Base-by-base conservation (phyloP, 2,329 filamentous ascomycete species). In the Incumbomyces lentus region DNA sequence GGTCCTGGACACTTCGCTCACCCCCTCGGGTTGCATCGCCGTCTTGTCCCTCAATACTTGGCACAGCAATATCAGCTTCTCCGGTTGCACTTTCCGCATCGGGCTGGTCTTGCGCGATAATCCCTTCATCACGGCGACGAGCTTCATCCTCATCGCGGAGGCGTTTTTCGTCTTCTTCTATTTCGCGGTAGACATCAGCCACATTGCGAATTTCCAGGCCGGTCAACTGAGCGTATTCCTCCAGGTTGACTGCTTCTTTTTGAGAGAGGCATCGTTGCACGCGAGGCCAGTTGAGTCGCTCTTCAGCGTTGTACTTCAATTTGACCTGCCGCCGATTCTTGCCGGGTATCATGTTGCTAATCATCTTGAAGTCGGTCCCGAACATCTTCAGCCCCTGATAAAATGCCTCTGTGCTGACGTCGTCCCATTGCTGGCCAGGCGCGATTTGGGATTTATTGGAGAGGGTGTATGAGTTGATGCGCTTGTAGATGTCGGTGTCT, bases 351-450 rank as follows among this genome's bases (percentile, higher is more conserved):
- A 76, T 75, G 55, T 71, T 74, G 53, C 82, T 79, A 62, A 81
- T 75, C 62, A 73, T 71, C 47, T 47, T 52, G 54, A 82, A 82
- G 57, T 82, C 78, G 0, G 77, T 82, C 31, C 79, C 79, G 55
- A 80, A 82, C 67, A 76, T 77, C 16, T 70, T 67, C 12, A 82
- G 64, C 1, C 75, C 78, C 38, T 78, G 68, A 58, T 81, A 82
- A 59, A 82, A 82, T 10, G 72, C 58, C 35, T 80, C 74, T 0
- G 78, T 82, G 52, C 72, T 63, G 12, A 78, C 71, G 43, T 72
- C 69, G 41, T 70, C 71, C 79, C 79, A 82, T 49, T 74, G 70
- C 7, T 64, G 67, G 12, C 47, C 45, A 56, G 72, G 62, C 10
- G 39, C 40, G 13, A 68, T 68, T 52, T 73, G 60, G 26, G 74